A percentile compares a stretch with the other conserved stretches of the same genome.
Evolutionary conservation across 805 yeast genomes (phyloP).

Genomic region (Cyberlindnera maritima): DNA sequence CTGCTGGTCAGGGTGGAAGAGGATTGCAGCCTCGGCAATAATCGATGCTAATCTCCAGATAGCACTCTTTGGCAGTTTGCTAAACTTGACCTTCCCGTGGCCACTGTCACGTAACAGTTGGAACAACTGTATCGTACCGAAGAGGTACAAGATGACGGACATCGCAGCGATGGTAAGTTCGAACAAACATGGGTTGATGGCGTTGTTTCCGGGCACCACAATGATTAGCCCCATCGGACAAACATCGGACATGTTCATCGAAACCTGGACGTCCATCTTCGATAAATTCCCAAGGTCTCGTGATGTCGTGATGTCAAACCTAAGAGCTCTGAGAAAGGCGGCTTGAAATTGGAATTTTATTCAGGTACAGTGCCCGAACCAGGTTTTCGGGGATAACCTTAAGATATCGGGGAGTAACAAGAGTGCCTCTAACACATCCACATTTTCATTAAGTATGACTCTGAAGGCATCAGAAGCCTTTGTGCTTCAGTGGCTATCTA

Average conservation of each 20-base stretch:
- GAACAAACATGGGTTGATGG: slow-evolving; percentile 27
- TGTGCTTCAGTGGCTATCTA: too few species aligned
- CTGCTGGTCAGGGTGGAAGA: background rate
- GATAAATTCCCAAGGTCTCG: background rate
- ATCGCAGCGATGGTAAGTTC: slow-evolving; percentile 12
- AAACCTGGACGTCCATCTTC: background rate
- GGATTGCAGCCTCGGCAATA: slow-evolving; percentile 10
- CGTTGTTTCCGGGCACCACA: slow-evolving; percentile 25
- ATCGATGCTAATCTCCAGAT: slow-evolving; percentile 13
- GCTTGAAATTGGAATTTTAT: too few species aligned
- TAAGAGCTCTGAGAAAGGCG: background rate
- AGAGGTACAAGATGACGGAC: slow-evolving; percentile 12
- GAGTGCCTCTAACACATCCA: too few species aligned
- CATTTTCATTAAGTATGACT: too few species aligned
- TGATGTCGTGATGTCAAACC: too few species aligned
- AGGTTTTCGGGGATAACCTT: too few species aligned
- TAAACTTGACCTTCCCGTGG: slow-evolving; percentile 12
- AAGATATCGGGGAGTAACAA: too few species aligned
- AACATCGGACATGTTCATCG: background rate
- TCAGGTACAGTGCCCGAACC: too few species aligned
- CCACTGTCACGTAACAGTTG: background rate
- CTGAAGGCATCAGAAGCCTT: too few species aligned
- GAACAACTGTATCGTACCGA: slow-evolving; percentile 20
- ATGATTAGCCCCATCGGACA: slow-evolving; percentile 10
- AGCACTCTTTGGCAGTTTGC: slow-evolving; percentile 18